Evolutionary conservation across 768 basidiomycete genomes (phyloP), one percentile per base, ranked within the genome.

Genomic region (Rhizopogon salebrosus): DNA sequence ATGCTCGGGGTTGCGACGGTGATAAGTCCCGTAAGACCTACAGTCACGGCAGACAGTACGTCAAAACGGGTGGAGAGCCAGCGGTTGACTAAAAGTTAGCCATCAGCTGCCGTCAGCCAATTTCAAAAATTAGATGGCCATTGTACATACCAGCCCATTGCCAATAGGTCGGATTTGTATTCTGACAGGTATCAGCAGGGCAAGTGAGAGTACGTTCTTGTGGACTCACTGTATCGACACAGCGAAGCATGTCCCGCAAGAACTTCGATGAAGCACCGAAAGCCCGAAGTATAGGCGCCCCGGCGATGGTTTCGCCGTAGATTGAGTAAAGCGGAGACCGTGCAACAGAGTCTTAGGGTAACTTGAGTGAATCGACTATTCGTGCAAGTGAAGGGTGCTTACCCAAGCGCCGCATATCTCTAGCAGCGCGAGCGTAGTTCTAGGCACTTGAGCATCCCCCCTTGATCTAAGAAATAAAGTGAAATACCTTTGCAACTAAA

Each of bases 51-150:
- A 3, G 89, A 90, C 20, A 93, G 72, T 24, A 95, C 64, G 62
- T 93, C 89, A 78, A 95, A 95, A 9, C 94, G 85, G 55, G 86
- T 81, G 27, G 87, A 87, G 42, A 94, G 74, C 94, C 94, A 98
- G 40, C 92, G 84, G 65, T 93, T 94, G 16, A 94, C 90, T 89
- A 56, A 4, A 48, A 24, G 55, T 3, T 55, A 27, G 24, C 38
- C 4, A 38, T 57, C 52, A 60, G 48, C 20, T 48, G 46, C 49
- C 36, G 57, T 37, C 23, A 13, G 20, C 20, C 37, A 20, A 42
- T 20, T 23, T 10, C 26, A 29, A 20, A 10, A 20, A 18, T 35
- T 11, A 38, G 26, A 50, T 26, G 6, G 29, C 13, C n/a, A 34
- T 24, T 36, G 26, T 48, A 60, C 73, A 49, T 64, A 88, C 84